Evolutionary conservation across 2,329 filamentous ascomycete species (phyloP).

Genomic region (Monosporascus cannonballus): DNA sequence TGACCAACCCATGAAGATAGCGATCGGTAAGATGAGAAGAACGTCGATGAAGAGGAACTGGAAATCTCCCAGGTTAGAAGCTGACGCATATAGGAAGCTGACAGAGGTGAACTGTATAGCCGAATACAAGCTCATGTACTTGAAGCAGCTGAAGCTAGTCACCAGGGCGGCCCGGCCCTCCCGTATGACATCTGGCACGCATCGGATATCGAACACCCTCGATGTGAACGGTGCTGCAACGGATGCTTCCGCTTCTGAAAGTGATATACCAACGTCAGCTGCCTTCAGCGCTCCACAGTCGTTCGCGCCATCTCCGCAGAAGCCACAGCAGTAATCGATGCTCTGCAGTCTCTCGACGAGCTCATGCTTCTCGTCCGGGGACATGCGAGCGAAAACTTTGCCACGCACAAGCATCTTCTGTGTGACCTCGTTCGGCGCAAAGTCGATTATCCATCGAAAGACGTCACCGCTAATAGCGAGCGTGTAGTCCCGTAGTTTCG

Average conservation of each 20-base stretch:
- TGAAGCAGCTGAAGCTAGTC: conserved; percentile 99
- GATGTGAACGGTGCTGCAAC: conserved; percentile 98
- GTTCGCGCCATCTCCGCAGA: conserved; percentile 96
- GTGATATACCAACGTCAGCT: conserved; percentile 92
- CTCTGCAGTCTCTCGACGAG: conserved; percentile 94
- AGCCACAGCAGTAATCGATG: conserved; percentile 90
- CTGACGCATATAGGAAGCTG: conserved; percentile 90
- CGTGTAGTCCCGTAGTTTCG: conserved; percentile 77
- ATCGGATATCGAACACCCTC: conserved; percentile 91
- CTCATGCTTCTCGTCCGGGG: conserved; percentile 96
- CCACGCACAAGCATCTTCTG: conserved; percentile 84
- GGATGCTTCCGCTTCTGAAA: conserved; percentile 95
- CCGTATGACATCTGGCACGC: conserved; percentile 84
- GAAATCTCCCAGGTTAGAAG: conserved; percentile 93
- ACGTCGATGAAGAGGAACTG: conserved; percentile 97
- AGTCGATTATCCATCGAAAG: conserved; percentile 95
- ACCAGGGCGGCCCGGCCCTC: conserved; percentile 92
- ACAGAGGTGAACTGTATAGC: conserved; percentile 99
- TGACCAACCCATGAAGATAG: conserved; percentile 98
- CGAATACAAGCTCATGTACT: conserved; percentile 98
- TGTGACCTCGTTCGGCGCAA: conserved; percentile 72
- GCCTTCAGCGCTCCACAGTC: conserved; percentile 96
- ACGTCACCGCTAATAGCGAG: conserved; percentile 88
- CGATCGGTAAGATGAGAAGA: conserved; percentile 86
- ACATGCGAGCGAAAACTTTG: conserved; percentile 97